These are phyloP conservation scores for Erigeron canadensis DNA, from an alignment of 129 eudicot species.

Conservation along the genomic window DNA sequence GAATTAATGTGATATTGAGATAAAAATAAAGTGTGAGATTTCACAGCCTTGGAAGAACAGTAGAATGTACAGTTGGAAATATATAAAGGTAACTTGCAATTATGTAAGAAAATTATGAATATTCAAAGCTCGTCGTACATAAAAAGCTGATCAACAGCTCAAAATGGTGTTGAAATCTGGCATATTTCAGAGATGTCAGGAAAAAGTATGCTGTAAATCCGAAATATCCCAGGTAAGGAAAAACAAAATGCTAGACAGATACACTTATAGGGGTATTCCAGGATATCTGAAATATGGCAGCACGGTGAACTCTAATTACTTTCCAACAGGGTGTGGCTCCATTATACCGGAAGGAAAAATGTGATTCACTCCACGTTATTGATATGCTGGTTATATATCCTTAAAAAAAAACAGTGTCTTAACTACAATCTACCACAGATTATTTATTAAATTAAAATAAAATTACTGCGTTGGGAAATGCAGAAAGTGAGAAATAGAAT, in stretches of 20 bases:
- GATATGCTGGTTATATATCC: conserved; percentile 2
- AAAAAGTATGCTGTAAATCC: conserved; percentile 12
- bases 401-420: conserved; percentile 1
- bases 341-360: not conserved
- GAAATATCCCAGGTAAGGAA: conserved; percentile 1
- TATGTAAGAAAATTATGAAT: conserved; percentile 14
- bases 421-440: not conserved
- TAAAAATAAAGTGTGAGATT: not conserved
- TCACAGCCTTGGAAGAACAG: not conserved
- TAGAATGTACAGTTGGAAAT: conserved; percentile 6
- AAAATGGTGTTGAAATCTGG: conserved; percentile 4
- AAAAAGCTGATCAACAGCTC: conserved; percentile 12
- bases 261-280: not conserved
- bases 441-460: not conserved
- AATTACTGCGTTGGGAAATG: conserved; percentile 2
- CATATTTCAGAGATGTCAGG: conserved; percentile 13
- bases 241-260: conserved; percentile 3
- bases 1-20: not conserved
- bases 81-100: conserved; percentile 1
- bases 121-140: conserved; percentile 8
- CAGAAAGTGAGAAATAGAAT: not conserved
- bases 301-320: conserved; percentile 5
- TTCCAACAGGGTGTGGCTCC: not conserved
- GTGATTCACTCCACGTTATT: not conserved
- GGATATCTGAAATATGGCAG: not conserved